Conservation (phyloP, 2,329 filamentous ascomycete species). For the Didymella sp. region DNA sequence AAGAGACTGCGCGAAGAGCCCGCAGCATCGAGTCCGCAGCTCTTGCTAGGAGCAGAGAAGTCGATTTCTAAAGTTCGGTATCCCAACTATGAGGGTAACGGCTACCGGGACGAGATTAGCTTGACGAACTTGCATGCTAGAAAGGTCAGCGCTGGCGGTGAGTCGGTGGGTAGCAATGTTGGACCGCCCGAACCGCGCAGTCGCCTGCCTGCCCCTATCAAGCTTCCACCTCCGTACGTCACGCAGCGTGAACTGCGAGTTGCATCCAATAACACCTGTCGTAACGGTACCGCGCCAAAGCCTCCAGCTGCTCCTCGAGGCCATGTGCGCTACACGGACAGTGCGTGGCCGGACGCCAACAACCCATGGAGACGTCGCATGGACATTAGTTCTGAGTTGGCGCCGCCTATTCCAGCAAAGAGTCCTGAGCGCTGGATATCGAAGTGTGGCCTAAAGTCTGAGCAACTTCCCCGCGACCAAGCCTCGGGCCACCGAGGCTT, state of each 20-base stretch:
- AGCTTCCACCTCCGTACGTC: constrained; percentile 25
- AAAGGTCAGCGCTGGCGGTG: neutral
- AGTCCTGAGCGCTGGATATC: constrained; percentile 23
- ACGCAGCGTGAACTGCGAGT: constrained; percentile 16
- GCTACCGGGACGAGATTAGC: constrained; percentile 30
- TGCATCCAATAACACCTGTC: constrained; percentile 13
- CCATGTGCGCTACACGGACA: neutral
- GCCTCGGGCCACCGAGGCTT: neutral
- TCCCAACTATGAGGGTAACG: constrained; percentile 39
- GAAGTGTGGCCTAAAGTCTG: neutral
- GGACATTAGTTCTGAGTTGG: constrained; percentile 2
- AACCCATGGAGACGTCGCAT: neutral
- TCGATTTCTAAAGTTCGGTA: constrained; percentile 13
- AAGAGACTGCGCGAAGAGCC: neutral
- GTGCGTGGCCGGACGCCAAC: neutral
- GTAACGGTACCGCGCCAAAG: neutral
- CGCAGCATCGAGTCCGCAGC: neutral
- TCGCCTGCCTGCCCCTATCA: constrained; percentile 30
- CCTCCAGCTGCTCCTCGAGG: neutral
- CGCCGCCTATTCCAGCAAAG: constrained; percentile 33
- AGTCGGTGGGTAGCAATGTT: neutral
- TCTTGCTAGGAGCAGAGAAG: neutral
- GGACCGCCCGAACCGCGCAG: constrained; percentile 12
- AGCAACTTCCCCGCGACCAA: constrained; percentile 3
- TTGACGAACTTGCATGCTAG: constrained; percentile 23